Conservation (phyloP, 768 basidiomycete species). For the Saitozyma sp. region DNA sequence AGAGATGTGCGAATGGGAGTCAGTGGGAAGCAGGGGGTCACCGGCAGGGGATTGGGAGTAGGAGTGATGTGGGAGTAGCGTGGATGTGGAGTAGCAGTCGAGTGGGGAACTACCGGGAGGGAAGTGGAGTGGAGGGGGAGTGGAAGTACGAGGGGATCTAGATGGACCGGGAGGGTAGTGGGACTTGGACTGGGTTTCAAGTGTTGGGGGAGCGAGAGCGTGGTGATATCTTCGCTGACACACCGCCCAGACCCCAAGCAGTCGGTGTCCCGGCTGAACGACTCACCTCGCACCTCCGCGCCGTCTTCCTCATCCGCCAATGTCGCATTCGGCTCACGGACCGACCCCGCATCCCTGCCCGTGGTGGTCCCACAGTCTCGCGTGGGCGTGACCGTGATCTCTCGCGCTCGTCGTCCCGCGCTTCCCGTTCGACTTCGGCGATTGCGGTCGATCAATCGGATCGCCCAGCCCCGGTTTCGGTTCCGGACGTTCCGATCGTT, state of each 20-base stretch:
- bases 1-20: no score
- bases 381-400: background rate
- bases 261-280: slow-evolving; percentile 16
- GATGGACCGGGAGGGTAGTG: no score
- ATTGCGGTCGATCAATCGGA: background rate
- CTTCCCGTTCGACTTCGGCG: background rate
- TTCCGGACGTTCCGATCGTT: slow-evolving; percentile 20
- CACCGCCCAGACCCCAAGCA: background rate
- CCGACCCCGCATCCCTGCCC: background rate
- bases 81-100: no score
- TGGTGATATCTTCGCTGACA: background rate
- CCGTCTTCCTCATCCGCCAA: slow-evolving; percentile 23
- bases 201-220: no score
- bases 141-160: no score
- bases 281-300: slow-evolving; percentile 35
- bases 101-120: no score
- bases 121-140: no score
- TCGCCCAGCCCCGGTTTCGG: background rate
- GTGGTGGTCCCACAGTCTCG: background rate
- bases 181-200: no score
- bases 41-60: no score
- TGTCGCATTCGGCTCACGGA: slow-evolving; percentile 16
- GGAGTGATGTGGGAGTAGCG: no score
- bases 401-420: background rate
- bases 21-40: no score